These are phyloP conservation scores for Basipetospora chlamydospora DNA, from an alignment of 2,329 filamentous ascomycete species.

Conservation along the genomic window DNA sequence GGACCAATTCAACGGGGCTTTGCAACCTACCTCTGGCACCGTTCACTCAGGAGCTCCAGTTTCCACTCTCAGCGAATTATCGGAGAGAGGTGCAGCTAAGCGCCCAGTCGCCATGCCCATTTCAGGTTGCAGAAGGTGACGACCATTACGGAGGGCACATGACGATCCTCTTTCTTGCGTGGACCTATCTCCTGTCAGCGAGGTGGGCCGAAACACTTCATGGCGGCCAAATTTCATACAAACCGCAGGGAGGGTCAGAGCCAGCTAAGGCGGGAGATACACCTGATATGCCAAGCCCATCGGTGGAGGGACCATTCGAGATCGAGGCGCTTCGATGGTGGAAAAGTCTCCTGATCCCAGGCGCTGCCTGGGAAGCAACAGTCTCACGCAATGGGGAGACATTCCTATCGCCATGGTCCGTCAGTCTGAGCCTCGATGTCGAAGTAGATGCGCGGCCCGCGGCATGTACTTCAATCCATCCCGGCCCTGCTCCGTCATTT, in stretches of 20 bases:
- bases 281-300: background rate
- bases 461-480: background rate
- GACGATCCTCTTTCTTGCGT: background rate
- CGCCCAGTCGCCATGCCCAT: background rate
- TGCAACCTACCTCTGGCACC: background rate
- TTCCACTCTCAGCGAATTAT: background rate
- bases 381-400: background rate
- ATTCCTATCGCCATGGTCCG: background rate
- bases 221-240: background rate
- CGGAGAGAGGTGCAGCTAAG: background rate
- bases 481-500: background rate
- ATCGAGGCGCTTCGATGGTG: background rate
- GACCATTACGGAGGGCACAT: background rate
- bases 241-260: background rate
- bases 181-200: background rate
- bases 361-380: background rate
- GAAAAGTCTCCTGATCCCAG: background rate
- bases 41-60: background rate
- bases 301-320: too few relatives aligned
- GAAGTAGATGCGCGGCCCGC: background rate
- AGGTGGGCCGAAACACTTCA: background rate
- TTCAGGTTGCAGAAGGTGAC: background rate
- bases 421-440: background rate
- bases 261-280: background rate
- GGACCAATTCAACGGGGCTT: background rate